A percentile compares a stretch with the other conserved stretches of the same genome.
phyloP scores from a whole-genome alignment of 208 protist species.

The Novymonas esmeraldas region DNA sequence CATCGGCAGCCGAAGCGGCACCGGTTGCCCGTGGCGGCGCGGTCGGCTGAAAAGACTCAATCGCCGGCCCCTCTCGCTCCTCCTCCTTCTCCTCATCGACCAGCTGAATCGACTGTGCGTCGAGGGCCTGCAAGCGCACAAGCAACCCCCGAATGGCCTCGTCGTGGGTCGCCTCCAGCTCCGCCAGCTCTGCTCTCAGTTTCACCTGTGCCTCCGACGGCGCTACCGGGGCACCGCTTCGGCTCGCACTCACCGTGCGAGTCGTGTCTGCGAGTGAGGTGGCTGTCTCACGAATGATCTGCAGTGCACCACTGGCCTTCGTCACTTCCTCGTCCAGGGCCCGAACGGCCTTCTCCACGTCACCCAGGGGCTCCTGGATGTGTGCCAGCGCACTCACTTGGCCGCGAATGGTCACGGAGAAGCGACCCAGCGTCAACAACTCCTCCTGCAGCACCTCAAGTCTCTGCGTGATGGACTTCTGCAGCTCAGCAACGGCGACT shows the following conservation, averaged over 20 bases:
- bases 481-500: slow-evolving; percentile 4
- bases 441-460: slow-evolving; percentile 9
- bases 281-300: slow-evolving; percentile 17
- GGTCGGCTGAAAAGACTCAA: background rate
- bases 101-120: slow-evolving; percentile 9
- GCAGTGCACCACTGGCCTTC: slow-evolving; percentile 5
- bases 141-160: background rate
- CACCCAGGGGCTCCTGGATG: slow-evolving; percentile 6
- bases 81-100: background rate
- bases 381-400: background rate
- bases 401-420: slow-evolving; percentile 5
- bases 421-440: slow-evolving; percentile 2
- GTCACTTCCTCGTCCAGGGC: slow-evolving; percentile 9
- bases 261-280: slow-evolving; percentile 7
- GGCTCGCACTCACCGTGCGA: background rate
- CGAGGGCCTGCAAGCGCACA: slow-evolving; percentile 7
- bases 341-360: slow-evolving; percentile 6
- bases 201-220: background rate
- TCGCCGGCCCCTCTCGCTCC: background rate
- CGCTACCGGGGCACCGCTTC: background rate
- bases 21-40: background rate
- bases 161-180: slow-evolving; percentile 4
- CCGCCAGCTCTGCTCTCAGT: background rate
- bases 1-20: background rate
- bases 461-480: slow-evolving; percentile 8